These are phyloP conservation scores for Pelargonium myrrhifolium DNA, from an alignment of 441 rosid genomes.

Conservation along the genomic window DNA sequence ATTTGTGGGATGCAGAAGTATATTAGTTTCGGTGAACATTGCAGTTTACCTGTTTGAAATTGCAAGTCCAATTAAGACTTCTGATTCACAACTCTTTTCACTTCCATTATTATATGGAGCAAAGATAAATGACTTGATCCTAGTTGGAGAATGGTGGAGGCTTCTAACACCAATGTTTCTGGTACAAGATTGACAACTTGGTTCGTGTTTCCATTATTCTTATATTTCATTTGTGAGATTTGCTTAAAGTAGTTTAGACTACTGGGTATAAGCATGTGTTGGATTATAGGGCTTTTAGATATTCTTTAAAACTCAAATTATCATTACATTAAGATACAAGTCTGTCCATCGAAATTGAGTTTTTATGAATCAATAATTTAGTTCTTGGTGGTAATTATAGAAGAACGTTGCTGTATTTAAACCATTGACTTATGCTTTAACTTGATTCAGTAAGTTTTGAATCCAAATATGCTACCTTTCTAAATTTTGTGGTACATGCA, in stretches of 20 bases:
- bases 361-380: neutral
- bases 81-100: conserved; percentile 56
- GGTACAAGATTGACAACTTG: conserved; percentile 87
- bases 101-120: conserved; percentile 72
- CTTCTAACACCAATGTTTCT: conserved; percentile 95
- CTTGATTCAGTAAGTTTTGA: neutral
- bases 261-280: neutral
- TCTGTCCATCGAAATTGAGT: neutral
- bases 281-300: neutral
- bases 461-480: neutral
- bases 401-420: neutral
- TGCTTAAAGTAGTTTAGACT: neutral
- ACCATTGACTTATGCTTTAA: too few species aligned
- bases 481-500: conserved; percentile 26
- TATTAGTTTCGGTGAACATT: conserved; percentile 61
- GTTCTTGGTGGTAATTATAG: too few species aligned
- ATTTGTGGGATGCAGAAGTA: conserved; percentile 42
- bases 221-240: neutral
- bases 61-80: conserved; percentile 59
- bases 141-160: conserved; percentile 95
- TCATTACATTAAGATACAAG: neutral
- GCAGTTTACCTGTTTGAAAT: conserved; percentile 76
- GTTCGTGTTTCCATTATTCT: conserved; percentile 51
- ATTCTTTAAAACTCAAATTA: neutral
- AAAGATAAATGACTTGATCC: conserved; percentile 72